These are phyloP conservation scores for Cnidoscolus chayamansa DNA, from an alignment of 441 rosid genomes.

Conservation along the genomic window DNA sequence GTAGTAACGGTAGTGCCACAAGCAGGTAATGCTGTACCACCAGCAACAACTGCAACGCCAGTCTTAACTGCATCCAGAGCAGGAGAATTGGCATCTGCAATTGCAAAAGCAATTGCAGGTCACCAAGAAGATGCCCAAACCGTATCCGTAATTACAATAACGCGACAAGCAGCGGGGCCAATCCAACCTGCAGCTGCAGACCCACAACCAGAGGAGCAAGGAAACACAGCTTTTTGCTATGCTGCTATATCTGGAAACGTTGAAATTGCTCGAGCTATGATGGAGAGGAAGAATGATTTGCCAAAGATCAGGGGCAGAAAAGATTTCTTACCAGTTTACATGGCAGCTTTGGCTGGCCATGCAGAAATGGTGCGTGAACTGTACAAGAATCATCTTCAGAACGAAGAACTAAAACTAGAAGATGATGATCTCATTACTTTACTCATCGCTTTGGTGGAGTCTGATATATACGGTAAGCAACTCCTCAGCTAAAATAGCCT, in stretches of 20 bases:
- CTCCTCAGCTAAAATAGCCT: no score
- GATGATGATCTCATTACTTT: not conserved
- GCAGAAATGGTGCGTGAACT: conserved; percentile 12
- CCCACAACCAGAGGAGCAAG: no score
- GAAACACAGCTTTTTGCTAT: conserved; percentile 23
- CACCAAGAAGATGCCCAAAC: no score
- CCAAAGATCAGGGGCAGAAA: conserved; percentile 18
- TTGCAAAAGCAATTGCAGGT: no score
- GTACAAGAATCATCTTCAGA: not conserved
- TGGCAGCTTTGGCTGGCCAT: conserved; percentile 22
- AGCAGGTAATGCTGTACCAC: no score
- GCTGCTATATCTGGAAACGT: conserved; percentile 25
- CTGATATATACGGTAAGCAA: conserved; percentile 7
- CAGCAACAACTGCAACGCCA: no score
- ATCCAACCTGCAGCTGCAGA: no score
- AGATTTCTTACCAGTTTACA: conserved; percentile 10
- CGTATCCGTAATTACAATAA: no score
- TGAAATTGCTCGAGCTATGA: conserved; percentile 26
- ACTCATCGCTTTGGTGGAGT: not conserved
- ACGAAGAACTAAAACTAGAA: not conserved
- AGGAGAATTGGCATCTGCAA: no score
- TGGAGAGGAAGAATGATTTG: not conserved
- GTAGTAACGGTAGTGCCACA: no score
- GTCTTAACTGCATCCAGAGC: no score
- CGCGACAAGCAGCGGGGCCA: no score